Evolutionary conservation across 768 basidiomycete species (phyloP).

Genomic region (Tubosaeta sp.): DNA sequence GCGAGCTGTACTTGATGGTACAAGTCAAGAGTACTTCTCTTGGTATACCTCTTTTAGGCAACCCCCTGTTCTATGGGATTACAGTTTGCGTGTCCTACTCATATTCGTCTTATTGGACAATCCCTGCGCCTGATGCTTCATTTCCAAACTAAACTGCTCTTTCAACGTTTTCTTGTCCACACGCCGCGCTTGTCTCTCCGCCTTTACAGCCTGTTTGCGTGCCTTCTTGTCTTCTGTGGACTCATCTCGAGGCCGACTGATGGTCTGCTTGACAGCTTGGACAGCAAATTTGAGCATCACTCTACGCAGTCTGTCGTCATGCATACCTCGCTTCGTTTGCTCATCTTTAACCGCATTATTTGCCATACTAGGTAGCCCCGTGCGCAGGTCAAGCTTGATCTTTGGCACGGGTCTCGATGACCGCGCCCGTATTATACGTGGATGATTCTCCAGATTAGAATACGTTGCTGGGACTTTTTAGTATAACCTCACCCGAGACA

Average conservation of each 20-base stretch:
- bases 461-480: conserved; percentile 68
- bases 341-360: conserved; percentile 23
- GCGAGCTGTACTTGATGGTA: background rate
- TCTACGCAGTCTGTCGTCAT: background rate
- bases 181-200: conserved; percentile 59
- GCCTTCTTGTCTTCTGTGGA: conserved; percentile 68
- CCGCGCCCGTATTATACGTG: conserved; percentile 74
- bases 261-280: conserved; percentile 38
- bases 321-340: conserved; percentile 24
- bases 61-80: background rate
- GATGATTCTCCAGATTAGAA: conserved; percentile 97
- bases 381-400: conserved; percentile 70
- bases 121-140: conserved; percentile 52
- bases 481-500: background rate
- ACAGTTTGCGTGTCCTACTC: conserved; percentile 22
- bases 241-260: conserved; percentile 73
- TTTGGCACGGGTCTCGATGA: conserved; percentile 51
- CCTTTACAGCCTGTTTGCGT: conserved; percentile 67
- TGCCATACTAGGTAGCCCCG: conserved; percentile 63
- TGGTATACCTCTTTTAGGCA: conserved; percentile 12
- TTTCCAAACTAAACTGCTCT: conserved; percentile 59
- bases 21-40: background rate
- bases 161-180: conserved; percentile 63
- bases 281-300: conserved; percentile 1
- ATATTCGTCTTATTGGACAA: conserved; percentile 42